phyloP scores from a whole-genome alignment of 2,329 filamentous ascomycete genomes.

The Magnaporthiopsis incrustans region DNA sequence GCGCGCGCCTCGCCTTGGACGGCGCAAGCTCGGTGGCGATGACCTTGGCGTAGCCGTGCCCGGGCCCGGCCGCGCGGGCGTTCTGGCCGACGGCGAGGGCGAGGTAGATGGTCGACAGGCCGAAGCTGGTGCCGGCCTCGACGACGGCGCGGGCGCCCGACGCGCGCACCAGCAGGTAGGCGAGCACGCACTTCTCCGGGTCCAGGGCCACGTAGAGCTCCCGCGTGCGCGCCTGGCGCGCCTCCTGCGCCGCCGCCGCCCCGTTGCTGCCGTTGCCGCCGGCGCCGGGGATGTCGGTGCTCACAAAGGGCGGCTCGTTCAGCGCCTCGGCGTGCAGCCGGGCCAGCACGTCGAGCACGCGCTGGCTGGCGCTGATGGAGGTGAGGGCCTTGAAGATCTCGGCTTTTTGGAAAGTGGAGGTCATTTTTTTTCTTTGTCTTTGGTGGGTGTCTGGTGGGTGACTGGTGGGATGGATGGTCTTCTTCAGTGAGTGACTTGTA shows the following conservation, averaged over 20 bases:
- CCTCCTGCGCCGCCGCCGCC: not conserved
- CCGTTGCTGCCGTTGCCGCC: no score
- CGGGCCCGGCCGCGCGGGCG: slow-evolving; percentile 16
- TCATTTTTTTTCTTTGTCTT: not conserved
- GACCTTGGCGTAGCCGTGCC: slow-evolving; percentile 26
- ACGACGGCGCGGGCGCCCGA: slow-evolving; percentile 43
- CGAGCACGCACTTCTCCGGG: slow-evolving; percentile 46
- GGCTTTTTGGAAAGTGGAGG: not conserved
- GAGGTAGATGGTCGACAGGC: slow-evolving; percentile 55
- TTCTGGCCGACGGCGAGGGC: slow-evolving; percentile 48
- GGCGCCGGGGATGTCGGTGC: not conserved
- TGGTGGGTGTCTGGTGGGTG: not conserved
- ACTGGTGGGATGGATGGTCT: no score
- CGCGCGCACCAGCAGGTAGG: slow-evolving; percentile 44
- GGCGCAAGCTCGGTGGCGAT: slow-evolving; percentile 54
- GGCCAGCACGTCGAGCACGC: slow-evolving; percentile 9
- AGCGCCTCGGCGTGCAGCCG: slow-evolving; percentile 11
- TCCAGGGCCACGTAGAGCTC: slow-evolving; percentile 55
- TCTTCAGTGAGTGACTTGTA: no score
- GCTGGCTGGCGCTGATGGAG: slow-evolving; percentile 4
- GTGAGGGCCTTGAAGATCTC: not conserved
- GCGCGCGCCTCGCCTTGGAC: slow-evolving; percentile 41
- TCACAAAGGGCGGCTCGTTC: slow-evolving; percentile 10
- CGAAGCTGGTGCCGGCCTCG: slow-evolving; percentile 54
- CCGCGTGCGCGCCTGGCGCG: slow-evolving; percentile 24